Evolutionary conservation across 306 rosid genomes (phyloP), one percentile per base, ranked within the genome.

Genomic region (Castanopsis chinensis): DNA sequence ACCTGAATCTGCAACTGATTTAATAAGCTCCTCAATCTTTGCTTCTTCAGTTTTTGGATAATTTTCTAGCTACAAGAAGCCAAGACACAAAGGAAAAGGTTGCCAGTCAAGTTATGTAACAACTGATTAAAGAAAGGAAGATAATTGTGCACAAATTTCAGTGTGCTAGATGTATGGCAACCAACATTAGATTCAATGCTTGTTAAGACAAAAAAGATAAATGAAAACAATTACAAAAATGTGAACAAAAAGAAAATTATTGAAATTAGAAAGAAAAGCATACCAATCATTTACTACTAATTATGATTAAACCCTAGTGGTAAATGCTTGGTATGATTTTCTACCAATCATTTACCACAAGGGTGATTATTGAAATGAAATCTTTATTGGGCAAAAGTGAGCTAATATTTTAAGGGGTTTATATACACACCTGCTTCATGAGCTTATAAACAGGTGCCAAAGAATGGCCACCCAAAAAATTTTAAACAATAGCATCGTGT

Each of bases 1-100:
- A 75, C 97, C 98, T 80, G 98, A 94, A 79, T 92, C 93, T n/a
- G 97, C 97, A 28, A 92, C 97, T 71, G 97, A 94, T 85, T 90
- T 94, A 85, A 94, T 90, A 68, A 94, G 93, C 89, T 92, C 98
- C 89, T 92, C 97, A 70, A 94, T 88, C 83, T 92, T 94, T 59
- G 92, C 93, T 81, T 94, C 97, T 88, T 94, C 98, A 27, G 93
- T 86, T 85, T 94, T 94, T 76, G 98, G 86, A 80, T 94, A 94
- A 58, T 86, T 92, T 87, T 94, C 97, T 37, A 94, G 93, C 98
- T 91, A 70, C 59, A 63, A 19, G 32, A 75, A 49, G 68, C 45
- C 49, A 71, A 78, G 54, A 79, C 45, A n/a, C 21, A 64, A 15
- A 57, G 56, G 72, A 72, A 27, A 81, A 57, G 17, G 56, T 65